These are phyloP conservation scores for Breynia disticha DNA, from an alignment of 441 rosid species.

Conservation along the genomic window DNA sequence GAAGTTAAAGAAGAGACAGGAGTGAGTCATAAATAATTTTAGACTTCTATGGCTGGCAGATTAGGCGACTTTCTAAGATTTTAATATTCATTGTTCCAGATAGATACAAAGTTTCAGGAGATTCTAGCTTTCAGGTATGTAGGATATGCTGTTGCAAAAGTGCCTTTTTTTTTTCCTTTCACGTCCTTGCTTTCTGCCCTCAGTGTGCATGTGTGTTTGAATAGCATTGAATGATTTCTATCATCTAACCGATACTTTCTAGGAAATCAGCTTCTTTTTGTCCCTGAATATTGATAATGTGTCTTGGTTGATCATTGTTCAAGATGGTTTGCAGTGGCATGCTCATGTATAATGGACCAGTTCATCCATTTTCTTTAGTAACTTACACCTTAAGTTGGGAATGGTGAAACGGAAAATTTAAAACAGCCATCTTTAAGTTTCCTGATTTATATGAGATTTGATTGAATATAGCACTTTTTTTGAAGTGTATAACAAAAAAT, in stretches of 20 bases:
- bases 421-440: too few species aligned
- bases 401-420: too few species aligned
- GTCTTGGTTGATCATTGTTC: too few species aligned
- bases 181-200: background rate
- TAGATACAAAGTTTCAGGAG: conserved; percentile 61
- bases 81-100: conserved; percentile 30
- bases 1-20: conserved; percentile 84
- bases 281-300: too few species aligned
- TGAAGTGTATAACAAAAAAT: too few species aligned
- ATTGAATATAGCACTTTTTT: too few species aligned
- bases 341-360: too few species aligned
- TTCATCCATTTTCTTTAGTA: too few species aligned
- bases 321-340: too few species aligned
- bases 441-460: too few species aligned
- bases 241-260: background rate
- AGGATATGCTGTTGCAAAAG: background rate
- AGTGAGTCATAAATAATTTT: conserved; percentile 27
- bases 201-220: background rate
- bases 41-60: background rate
- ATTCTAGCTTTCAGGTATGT: conserved; percentile 68
- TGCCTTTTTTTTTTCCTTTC: background rate
- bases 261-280: background rate
- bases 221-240: background rate
- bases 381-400: too few species aligned
- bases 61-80: conserved; percentile 9